Conservation (phyloP, 768 basidiomycete genomes). For the Tubosaeta brunneosetosa region DNA sequence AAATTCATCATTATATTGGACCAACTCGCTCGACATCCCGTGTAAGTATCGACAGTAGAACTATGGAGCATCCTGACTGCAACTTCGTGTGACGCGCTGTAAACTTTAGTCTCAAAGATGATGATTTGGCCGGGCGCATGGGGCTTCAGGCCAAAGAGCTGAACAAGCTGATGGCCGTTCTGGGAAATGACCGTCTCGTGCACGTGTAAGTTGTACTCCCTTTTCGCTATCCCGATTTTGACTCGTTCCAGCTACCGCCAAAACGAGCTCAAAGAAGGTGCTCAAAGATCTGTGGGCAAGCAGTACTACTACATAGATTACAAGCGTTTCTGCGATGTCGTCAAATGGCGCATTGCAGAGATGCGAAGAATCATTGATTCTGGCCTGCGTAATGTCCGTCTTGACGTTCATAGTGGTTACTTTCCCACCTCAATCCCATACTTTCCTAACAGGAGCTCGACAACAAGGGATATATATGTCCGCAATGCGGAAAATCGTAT, state of each 20-base stretch:
- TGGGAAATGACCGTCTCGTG: slow-evolving; percentile 74
- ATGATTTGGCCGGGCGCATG: slow-evolving; percentile 88
- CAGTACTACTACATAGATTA: slow-evolving; percentile 98
- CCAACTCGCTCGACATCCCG: slow-evolving; percentile 86
- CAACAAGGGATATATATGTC: slow-evolving; percentile 96
- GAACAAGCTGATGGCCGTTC: slow-evolving; percentile 80
- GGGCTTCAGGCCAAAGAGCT: slow-evolving; percentile 87
- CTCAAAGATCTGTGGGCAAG: slow-evolving; percentile 79
- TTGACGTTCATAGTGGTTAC: neutral
- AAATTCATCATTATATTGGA: slow-evolving; percentile 90
- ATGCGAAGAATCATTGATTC: slow-evolving; percentile 90
- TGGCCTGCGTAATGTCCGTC: slow-evolving; percentile 76
- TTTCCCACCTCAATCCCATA: neutral
- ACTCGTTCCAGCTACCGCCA: slow-evolving; percentile 66
- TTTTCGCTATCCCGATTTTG: slow-evolving; percentile 1
- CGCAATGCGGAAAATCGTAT: slow-evolving; percentile 80
- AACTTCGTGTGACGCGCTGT: slow-evolving; percentile 18
- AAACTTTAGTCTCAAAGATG: slow-evolving; percentile 75
- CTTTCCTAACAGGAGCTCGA: slow-evolving; percentile 70
- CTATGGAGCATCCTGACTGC: slow-evolving; percentile 13
- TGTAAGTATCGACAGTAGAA: slow-evolving; percentile 66
- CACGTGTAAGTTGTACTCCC: slow-evolving; percentile 52
- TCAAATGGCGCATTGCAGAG: slow-evolving; percentile 94
- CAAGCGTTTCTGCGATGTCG: slow-evolving; percentile 91
- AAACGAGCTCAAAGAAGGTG: slow-evolving; percentile 87